A percentile compares a stretch with the other conserved stretches of the same genome.
phyloP scores from a whole-genome alignment of 768 basidiomycete genomes.

The Macrolepiota albuminosa region DNA sequence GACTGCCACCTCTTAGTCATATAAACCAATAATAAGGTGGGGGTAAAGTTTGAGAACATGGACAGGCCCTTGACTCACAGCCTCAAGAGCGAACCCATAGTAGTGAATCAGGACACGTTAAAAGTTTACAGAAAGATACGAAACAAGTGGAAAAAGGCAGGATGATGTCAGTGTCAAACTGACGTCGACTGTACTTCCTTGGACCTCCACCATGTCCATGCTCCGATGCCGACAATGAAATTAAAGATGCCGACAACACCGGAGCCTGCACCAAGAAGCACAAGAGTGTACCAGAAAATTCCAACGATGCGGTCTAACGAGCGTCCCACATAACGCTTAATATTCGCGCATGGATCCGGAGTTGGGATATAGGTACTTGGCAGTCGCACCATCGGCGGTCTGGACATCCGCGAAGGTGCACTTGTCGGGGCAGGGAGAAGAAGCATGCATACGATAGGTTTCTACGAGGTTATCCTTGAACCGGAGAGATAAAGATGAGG shows the following conservation, averaged over 20 bases:
- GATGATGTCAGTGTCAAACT: background rate
- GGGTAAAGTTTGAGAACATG: no score
- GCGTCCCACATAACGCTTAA: conserved; percentile 66
- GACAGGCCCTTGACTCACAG: no score
- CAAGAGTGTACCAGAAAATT: conserved; percentile 71
- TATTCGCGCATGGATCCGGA: conserved; percentile 45
- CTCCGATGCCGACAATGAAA: conserved; percentile 60
- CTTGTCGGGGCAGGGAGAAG: conserved; percentile 49
- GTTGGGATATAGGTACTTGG: conserved; percentile 45
- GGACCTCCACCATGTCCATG: conserved; percentile 57
- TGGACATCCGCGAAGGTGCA: conserved; percentile 5
- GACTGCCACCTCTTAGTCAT: no score
- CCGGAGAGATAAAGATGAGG: background rate
- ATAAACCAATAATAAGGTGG: no score
- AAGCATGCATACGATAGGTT: conserved; percentile 75
- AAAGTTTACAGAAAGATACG: background rate
- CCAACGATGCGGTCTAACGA: conserved; percentile 72
- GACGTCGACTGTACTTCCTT: conserved; percentile 10
- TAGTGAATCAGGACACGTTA: background rate
- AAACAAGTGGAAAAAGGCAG: background rate
- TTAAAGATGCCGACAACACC: conserved; percentile 67
- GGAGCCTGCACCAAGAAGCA: conserved; percentile 74
- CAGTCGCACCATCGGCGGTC: conserved; percentile 44
- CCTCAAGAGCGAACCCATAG: background rate
- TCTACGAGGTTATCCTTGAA: conserved; percentile 36